Evolutionary conservation across 2,329 filamentous ascomycete genomes (phyloP), one percentile per base, ranked within the genome.

Genomic region (Penicillium sclerotiorum): DNA sequence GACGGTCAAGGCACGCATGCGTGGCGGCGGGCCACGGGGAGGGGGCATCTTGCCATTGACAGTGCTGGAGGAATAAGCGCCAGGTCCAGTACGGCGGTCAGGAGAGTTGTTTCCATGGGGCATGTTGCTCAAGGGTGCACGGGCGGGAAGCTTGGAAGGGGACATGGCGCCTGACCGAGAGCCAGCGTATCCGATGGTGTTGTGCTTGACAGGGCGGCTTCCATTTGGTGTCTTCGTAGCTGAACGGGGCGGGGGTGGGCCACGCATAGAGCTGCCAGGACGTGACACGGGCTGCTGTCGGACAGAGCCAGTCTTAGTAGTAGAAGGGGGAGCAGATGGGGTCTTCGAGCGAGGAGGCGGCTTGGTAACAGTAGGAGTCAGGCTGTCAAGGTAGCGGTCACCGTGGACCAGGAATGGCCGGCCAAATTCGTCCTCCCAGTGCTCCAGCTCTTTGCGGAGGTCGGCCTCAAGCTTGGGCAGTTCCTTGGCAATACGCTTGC

Each of bases 401-500:
- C 94, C 94, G 59, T 94, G 90, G 12, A 99, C 92, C 38, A 95
- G 78, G 78, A 99, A 99, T 3, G 92, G 90, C 9, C 91, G 85
- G 3, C 91, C 93, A 68, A 93, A 96, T 66, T 97, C 94, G 45
- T 95, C 88, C 68, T 99, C 94, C 86, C 90, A 99, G 38, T 80
- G 76, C 67, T 93, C 89, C 22, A 99, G 80, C n/a, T 82, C 80
- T 68, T 86, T 93, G 57, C 83, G 83, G 50, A 99, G 75, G n/a
- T 97, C 91, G 0, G 81, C 81, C 50, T 93, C 86, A 36, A 99
- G 81, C 76, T 95, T 97, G 48, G 94, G 94, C 23, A 99, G 78
- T 66, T 99, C 94, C 72, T 97, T 99, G 21, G 92, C 83, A 55
- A 99, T 96, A 50, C 92, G 83, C 82, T 99, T 99, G 52, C 94